phyloP scores from a whole-genome alignment of 495 filamentous ascomycete genomes.

The Daldinia childiae region DNA sequence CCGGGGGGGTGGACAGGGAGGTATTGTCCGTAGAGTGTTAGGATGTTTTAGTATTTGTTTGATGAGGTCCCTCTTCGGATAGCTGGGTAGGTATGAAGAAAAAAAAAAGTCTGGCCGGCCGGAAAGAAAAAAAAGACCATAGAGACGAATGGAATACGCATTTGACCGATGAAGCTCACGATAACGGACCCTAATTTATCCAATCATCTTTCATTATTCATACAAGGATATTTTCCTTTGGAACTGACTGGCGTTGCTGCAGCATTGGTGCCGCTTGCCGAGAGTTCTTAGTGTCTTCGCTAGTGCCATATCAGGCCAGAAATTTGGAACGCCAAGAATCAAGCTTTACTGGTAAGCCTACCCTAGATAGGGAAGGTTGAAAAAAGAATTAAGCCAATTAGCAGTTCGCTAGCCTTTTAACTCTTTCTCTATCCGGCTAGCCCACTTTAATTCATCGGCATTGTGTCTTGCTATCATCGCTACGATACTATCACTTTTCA shows the following conservation, averaged over 20 bases:
- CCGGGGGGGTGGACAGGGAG: slow-evolving; percentile 12
- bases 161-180: slow-evolving; percentile 46
- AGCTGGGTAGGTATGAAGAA: background rate
- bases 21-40: slow-evolving; percentile 16
- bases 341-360: slow-evolving; percentile 20
- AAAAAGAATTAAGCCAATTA: slow-evolving; percentile 25
- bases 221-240: slow-evolving; percentile 31
- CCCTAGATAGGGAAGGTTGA: slow-evolving; percentile 22
- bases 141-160: slow-evolving; percentile 6
- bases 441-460: slow-evolving; percentile 21
- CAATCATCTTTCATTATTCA: slow-evolving; percentile 30
- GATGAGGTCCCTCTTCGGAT: slow-evolving; percentile 16
- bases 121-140: slow-evolving; percentile 15
- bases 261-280: slow-evolving; percentile 36
- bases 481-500: background rate
- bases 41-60: slow-evolving; percentile 34
- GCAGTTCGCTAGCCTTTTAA: background rate
- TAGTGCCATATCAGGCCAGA: slow-evolving; percentile 34
- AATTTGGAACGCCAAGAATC: slow-evolving; percentile 36
- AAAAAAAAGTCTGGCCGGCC: slow-evolving; percentile 3
- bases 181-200: slow-evolving; percentile 38
- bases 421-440: slow-evolving; percentile 34
- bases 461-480: background rate
- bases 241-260: slow-evolving; percentile 37
- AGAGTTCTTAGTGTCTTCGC: slow-evolving; percentile 4